Evolutionary conservation across 164 flowering plant genomes (phyloP).

Genomic region (Umbilicus rupestris): DNA sequence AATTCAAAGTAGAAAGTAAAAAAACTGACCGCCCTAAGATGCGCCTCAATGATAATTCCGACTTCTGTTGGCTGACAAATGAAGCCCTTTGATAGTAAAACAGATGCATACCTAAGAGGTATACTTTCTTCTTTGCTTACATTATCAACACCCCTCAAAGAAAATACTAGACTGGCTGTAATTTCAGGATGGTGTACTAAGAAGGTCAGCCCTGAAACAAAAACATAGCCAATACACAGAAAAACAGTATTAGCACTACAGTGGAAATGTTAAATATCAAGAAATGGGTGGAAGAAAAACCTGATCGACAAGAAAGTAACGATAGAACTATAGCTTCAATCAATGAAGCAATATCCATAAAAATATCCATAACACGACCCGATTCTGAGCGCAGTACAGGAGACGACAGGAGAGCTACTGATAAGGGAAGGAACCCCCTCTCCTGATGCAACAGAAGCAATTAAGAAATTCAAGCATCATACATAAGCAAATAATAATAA

Average conservation of each 20-base stretch:
- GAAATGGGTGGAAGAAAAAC: constrained; percentile 19
- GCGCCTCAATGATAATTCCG: constrained; percentile 59
- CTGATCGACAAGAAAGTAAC: constrained; percentile 79
- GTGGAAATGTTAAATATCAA: background rate
- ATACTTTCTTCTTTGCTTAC: constrained; percentile 46
- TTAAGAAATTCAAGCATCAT: constrained; percentile 7
- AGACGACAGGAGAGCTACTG: constrained; percentile 81
- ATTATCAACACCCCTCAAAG: constrained; percentile 50
- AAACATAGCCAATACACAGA: constrained; percentile 5
- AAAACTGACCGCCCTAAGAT: constrained; percentile 72
- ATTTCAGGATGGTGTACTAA: constrained; percentile 71
- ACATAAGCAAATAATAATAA: background rate
- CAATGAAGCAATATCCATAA: constrained; percentile 53
- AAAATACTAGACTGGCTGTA: constrained; percentile 44
- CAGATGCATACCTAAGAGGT: constrained; percentile 77
- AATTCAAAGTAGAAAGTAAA: constrained; percentile 1
- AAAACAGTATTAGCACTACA: background rate
- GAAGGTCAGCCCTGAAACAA: constrained; percentile 58
- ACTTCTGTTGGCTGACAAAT: constrained; percentile 58
- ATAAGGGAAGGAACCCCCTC: constrained; percentile 86
- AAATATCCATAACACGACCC: constrained; percentile 42
- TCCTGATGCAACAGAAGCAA: constrained; percentile 46
- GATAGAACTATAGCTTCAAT: constrained; percentile 66
- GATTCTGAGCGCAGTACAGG: constrained; percentile 44
- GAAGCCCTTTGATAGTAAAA: constrained; percentile 71